Evolutionary conservation across 73 alveolate genomes (phyloP), one percentile per base, ranked within the genome.

Genomic region (Paramecium octaurelia): DNA sequence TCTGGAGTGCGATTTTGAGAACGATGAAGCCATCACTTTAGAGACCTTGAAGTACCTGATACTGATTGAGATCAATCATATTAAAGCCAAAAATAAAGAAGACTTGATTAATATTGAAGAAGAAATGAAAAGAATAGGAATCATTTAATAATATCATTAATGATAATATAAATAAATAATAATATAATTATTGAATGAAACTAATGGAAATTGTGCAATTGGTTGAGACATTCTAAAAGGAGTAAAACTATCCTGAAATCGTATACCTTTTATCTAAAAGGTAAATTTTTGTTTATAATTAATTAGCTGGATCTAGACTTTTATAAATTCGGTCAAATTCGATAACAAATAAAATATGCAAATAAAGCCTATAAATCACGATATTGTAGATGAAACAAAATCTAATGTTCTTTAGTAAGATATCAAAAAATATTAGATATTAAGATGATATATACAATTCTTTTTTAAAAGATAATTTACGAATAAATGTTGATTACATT

Each of bases 1-100:
- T 9, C 59, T 87, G 14, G 70, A 87, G 31, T 87, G 83, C n/a
- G 93, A 87, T 87, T 87, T 87, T 58, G 93, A 87, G 34, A 58
- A 73, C 21, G 93, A 87, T 27, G 83, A 60, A 1, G n/a, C 64
- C 46, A 87, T 87, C 7, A 87, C 89, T 18, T 34, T 87, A 20
- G 93, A 87, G 36, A 58, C 50, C 8, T 86, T 86, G 40, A 86
- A 73, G n/a, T 35, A 57, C 12, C 64, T 58, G 8, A 86, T 86
- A 12, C 50, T 86, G 3, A 54, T 12, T 31, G 93, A 86, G 48
- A 73, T 86, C 23, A 86, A 86, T 35, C 35, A 50, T 34, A 58
- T 86, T 27, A 86, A 59, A 86, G 73, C 48, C n/a, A 20, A 38
- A 7, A 86, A 86, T 86, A 86, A 86, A 71, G 69, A 48, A 57